A percentile compares a stretch with the other conserved stretches of the same genome.
These are phyloP conservation scores for Phaeolepiota aurea DNA, from an alignment of 768 basidiomycete species.

Conservation along the genomic window DNA sequence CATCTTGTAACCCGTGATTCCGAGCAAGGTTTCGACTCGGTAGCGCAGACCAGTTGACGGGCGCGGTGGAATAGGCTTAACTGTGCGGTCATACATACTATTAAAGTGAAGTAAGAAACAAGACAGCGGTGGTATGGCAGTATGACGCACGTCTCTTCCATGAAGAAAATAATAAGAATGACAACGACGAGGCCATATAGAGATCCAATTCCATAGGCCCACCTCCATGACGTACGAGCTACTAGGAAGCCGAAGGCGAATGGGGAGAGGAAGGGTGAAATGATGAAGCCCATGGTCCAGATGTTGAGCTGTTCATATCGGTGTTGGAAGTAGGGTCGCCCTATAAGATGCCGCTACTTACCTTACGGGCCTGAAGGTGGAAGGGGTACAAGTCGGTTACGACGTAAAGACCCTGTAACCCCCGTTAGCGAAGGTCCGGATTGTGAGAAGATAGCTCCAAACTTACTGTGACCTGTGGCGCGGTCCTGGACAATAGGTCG, in stretches of 20 bases:
- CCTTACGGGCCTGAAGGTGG: conserved; percentile 61
- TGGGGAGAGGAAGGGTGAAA: conserved; percentile 57
- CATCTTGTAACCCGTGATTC: conserved; percentile 54
- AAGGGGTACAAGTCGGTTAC: conserved; percentile 62
- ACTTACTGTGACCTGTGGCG: conserved; percentile 53
- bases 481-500: conserved; percentile 25
- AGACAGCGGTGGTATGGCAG: conserved; percentile 1
- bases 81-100: conserved; percentile 56
- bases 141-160: conserved; percentile 53
- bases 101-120: background rate
- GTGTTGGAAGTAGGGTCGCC: background rate
- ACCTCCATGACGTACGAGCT: conserved; percentile 49
- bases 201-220: conserved; percentile 61
- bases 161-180: conserved; percentile 46
- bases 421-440: background rate
- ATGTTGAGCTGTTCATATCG: conserved; percentile 39
- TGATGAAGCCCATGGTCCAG: conserved; percentile 69
- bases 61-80: conserved; percentile 37
- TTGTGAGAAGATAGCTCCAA: conserved; percentile 3
- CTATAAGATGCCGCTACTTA: conserved; percentile 12
- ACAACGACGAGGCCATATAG: conserved; percentile 51
- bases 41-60: conserved; percentile 34
- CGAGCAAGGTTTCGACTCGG: conserved; percentile 52
- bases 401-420: conserved; percentile 44
- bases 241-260: conserved; percentile 65